These are phyloP conservation scores for Mycosphaerella sp. DNA, from an alignment of 2,329 filamentous ascomycete species.

Conservation along the genomic window DNA sequence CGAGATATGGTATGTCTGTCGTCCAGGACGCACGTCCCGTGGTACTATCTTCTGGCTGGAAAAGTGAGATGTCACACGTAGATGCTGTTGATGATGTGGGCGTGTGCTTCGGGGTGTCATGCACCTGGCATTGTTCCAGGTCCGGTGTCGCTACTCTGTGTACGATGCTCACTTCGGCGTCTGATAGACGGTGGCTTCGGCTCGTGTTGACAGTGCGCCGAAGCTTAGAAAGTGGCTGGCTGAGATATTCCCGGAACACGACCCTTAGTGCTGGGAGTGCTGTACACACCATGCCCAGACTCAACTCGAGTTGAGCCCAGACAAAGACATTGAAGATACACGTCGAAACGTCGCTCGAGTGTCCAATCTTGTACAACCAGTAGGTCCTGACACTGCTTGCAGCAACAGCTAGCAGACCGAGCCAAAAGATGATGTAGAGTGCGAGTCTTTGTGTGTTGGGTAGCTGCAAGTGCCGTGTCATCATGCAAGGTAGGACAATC, in stretches of 20 bases:
- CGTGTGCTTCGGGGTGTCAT: conserved; percentile 5
- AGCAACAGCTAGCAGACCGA: conserved; percentile 29
- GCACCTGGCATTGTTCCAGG: not conserved
- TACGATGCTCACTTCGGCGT: conserved; percentile 10
- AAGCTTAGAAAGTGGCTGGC: conserved; percentile 13
- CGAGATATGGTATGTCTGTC: conserved; percentile 2
- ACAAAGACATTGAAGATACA: conserved; percentile 36
- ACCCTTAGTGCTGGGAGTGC: conserved; percentile 41
- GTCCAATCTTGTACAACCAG: conserved; percentile 29
- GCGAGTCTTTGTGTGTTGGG: conserved; percentile 40
- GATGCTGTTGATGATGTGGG: conserved; percentile 3
- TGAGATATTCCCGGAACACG: conserved; percentile 40
- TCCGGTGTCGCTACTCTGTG: conserved; percentile 2
- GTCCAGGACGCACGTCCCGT: not conserved
- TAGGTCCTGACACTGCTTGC: conserved; percentile 34
- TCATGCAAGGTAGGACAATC: conserved; percentile 39
- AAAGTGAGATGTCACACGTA: not conserved
- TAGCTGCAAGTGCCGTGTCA: conserved; percentile 43
- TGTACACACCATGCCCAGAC: conserved; percentile 40
- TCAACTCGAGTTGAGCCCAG: conserved; percentile 39
- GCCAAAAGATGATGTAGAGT: conserved; percentile 38
- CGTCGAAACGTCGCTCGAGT: conserved; percentile 40
- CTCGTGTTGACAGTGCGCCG: conserved; percentile 11
- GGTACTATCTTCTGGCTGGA: not conserved
- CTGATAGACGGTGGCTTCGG: conserved; percentile 10